phyloP scores from a whole-genome alignment of 2,329 filamentous ascomycete species.

The Grosmannia huntii region DNA sequence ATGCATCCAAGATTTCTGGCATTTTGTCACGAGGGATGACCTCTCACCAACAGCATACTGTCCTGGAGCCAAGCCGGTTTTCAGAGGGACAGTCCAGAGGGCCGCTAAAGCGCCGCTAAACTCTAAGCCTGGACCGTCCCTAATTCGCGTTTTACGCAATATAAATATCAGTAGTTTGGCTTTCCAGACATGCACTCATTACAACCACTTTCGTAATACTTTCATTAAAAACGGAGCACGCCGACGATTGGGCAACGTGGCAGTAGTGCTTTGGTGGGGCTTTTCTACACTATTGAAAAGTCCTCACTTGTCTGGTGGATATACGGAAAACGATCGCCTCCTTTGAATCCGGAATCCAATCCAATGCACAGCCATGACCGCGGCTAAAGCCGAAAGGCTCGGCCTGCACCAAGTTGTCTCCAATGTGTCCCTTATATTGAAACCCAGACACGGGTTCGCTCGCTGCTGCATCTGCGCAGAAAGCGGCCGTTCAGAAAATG shows the following conservation, averaged over 20 bases:
- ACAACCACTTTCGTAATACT: neutral
- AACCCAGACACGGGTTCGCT: neutral
- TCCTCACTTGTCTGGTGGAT: too few relatives aligned
- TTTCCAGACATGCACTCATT: neutral
- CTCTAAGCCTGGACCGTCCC: neutral
- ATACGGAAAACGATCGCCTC: too few relatives aligned
- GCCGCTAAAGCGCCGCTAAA: neutral
- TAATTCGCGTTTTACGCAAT: neutral
- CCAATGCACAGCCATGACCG: too few relatives aligned
- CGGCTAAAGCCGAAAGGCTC: too few relatives aligned
- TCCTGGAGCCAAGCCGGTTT: neutral
- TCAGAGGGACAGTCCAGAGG: neutral
- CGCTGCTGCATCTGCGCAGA: neutral
- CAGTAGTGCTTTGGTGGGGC: neutral
- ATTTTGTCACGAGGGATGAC: neutral
- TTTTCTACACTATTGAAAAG: neutral
- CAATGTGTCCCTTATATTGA: neutral
- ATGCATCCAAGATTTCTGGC: neutral
- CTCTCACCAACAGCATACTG: neutral
- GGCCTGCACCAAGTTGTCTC: neutral
- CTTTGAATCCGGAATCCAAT: too few relatives aligned
- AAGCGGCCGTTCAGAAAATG: neutral
- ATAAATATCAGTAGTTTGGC: neutral
- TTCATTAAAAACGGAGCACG: neutral
- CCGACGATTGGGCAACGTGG: neutral